Base-by-base conservation (phyloP, 1,284 basidiomycete species). In the Melanopsichium pennsylvanicum region DNA sequence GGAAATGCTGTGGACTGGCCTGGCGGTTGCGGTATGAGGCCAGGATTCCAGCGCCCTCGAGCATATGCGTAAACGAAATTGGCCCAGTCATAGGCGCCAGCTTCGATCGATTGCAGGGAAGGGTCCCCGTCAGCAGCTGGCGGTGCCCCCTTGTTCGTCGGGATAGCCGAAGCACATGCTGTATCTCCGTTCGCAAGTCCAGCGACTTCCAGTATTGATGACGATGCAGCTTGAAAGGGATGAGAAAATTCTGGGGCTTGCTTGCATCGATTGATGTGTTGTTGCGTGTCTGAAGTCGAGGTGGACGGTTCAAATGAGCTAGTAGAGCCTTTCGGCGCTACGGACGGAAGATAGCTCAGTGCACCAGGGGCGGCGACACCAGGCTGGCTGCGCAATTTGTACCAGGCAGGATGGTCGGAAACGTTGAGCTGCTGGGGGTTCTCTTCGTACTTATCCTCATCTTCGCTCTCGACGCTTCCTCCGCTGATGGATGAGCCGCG, bases 31-130 rank as follows among this genome's bases (percentile, higher is more conserved):
- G 75, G 75, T 10, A 67, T 55, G n/a, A 66, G 48, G 12, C 58
- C 49, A 0, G 75, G 75, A 41, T 78, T 70, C 75, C 75, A 78
- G 16, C 67, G 57, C 8, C 75, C 75, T 21, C 74, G 59, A 11
- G 72, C 66, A 25, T 78, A 78, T 4, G 76, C 76, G 38, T 67
- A 75, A 16, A 76, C 64, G 31, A 78, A 78, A 38, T 75, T 78
- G 36, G 76, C 74, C 76, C 76, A 78, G 48, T 78, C 76, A 40
- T 76, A 75, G 11, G 57, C 43, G 4, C 68, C 68, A 18, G 62
- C 31, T n/a, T 68, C 64, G 37, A 57, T 37, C n/a, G 26, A 13
- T 22, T 41, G 49, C n/a, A 36, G 27, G 7, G 37, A 22, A 2
- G 15, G 6, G 15, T 39, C 34, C 18, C 37, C 40, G 31, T 41